phyloP scores from a whole-genome alignment of 352 stramenopile genomes.

The Globisporangium viniferum region DNA sequence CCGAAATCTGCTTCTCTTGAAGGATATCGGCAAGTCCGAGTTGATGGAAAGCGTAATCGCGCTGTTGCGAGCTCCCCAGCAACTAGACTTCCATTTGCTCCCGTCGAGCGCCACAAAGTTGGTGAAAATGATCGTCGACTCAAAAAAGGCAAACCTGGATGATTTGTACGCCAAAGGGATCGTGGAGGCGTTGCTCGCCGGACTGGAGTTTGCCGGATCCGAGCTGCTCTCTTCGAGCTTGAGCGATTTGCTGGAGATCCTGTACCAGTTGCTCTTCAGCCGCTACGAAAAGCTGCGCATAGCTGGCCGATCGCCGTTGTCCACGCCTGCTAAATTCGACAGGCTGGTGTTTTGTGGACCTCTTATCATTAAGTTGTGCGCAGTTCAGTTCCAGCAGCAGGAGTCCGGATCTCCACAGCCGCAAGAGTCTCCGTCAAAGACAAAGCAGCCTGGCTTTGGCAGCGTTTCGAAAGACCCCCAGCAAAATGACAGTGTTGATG shows the following conservation, averaged over 20 bases:
- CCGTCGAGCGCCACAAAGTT: conserved; percentile 34
- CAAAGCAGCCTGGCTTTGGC: background rate
- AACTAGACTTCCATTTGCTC: conserved; percentile 25
- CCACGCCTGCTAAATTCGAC: conserved; percentile 25
- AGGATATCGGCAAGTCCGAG: conserved; percentile 16
- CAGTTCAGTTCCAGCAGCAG: conserved; percentile 9
- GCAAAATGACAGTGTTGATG: conserved; percentile 11
- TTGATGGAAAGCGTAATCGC: conserved; percentile 25
- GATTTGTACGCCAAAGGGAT: conserved; percentile 36
- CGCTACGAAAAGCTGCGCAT: conserved; percentile 29
- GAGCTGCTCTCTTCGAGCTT: conserved; percentile 14
- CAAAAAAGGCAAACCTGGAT: conserved; percentile 11
- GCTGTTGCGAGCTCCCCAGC: conserved; percentile 30
- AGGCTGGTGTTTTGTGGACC: conserved; percentile 23
- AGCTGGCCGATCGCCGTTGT: conserved; percentile 1
- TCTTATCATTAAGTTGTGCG: conserved; percentile 39
- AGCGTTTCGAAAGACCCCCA: background rate
- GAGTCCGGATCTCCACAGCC: conserved; percentile 12
- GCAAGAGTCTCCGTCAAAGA: conserved; percentile 10
- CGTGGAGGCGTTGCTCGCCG: conserved; percentile 20
- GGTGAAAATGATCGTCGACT: conserved; percentile 33
- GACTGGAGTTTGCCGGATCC: conserved; percentile 23
- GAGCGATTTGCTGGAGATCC: conserved; percentile 29
- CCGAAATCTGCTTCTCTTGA: conserved; percentile 28
- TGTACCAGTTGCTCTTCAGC: conserved; percentile 35